Evolutionary conservation across 306 rosid species (phyloP), one percentile per base, ranked within the genome.

Genomic region (Cyamopsis tetragonoloba): DNA sequence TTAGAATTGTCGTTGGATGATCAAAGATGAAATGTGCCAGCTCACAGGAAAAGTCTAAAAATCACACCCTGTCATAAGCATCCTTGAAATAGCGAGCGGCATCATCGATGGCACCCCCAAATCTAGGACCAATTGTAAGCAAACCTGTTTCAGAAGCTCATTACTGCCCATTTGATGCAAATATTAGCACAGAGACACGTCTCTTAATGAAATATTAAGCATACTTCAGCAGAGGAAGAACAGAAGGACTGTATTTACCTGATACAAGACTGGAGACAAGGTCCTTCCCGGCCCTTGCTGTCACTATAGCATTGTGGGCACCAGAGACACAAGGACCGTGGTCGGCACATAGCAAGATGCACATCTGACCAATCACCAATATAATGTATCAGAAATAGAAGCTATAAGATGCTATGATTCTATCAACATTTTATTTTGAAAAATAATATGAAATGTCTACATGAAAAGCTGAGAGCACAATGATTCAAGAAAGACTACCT

Each of bases 291-390:
- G 96, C 96, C 75, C 96, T 87, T 49, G 96, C 93, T 4, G 96
- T 89, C 61, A 89, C 96, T 39, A 89, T 89, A 32, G 96, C 64
- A 80, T 89, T 89, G 80, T 89, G 96, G 77, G 96, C 95, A 70
- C 96, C 96, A 32, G 96, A 89, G 46, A 87, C 95, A n/a, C 95
- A 87, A 10, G 96, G 96, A 78, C 96, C 96, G 55, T 89, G 96
- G 84, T 89, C 96, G 18, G 96, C 96, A 78, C 96, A 89, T 34
- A 89, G 75, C 89, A 89, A 87, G 76, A 87, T 71, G 28, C 95
- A 89, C 57, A 89, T 89, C 96, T 89, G 81, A 51, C 41, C 72
- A 75, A 74, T 32, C 66, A 46, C 43, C 74, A 75, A 76, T 27
- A 67, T 18, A 47, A 63, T n/a, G 37, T 22, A 66, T 81, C 67